These are phyloP conservation scores for Camellia oleifera DNA, from an alignment of 179 eudicot species.

Conservation along the genomic window DNA sequence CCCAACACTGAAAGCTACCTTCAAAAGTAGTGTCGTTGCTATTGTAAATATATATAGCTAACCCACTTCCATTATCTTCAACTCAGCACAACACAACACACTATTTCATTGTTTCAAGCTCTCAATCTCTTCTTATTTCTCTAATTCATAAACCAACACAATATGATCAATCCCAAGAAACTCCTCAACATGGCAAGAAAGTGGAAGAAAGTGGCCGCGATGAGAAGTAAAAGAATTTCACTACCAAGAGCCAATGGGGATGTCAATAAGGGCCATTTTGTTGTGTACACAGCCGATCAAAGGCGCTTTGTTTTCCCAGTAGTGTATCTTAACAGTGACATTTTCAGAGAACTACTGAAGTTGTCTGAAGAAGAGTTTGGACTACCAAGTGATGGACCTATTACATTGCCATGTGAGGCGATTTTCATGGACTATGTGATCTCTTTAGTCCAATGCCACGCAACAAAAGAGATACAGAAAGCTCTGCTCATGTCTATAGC, in stretches of 20 bases:
- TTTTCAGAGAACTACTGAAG: slow-evolving; percentile 27
- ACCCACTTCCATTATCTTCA: not conserved
- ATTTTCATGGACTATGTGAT: slow-evolving; percentile 25
- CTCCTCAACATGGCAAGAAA: slow-evolving; percentile 40
- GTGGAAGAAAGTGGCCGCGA: slow-evolving; percentile 25
- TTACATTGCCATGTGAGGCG: slow-evolving; percentile 29
- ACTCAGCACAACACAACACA: not conserved
- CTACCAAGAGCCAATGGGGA: not conserved
- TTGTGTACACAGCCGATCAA: slow-evolving; percentile 25
- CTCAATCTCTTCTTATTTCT: slow-evolving; percentile 15
- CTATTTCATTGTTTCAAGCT: not conserved
- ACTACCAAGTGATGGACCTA: slow-evolving; percentile 25
- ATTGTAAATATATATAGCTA: slow-evolving; percentile 8
- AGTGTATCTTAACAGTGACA: slow-evolving; percentile 19
- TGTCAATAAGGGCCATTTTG: slow-evolving; percentile 25
- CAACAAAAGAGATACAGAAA: slow-evolving; percentile 24
- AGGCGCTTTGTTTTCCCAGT: slow-evolving; percentile 28
- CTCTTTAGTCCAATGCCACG: slow-evolving; percentile 22
- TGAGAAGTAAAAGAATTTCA: slow-evolving; percentile 24
- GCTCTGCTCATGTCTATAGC: slow-evolving; percentile 25
- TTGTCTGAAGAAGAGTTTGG: slow-evolving; percentile 34
- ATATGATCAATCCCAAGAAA: slow-evolving; percentile 38
- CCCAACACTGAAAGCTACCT: not conserved
- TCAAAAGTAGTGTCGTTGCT: not conserved
- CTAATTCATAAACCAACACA: not conserved